Evolutionary conservation across 1,284 basidiomycete species (phyloP), one percentile per base, ranked within the genome.

Genomic region (Cutaneotrichosporon curvatum): DNA sequence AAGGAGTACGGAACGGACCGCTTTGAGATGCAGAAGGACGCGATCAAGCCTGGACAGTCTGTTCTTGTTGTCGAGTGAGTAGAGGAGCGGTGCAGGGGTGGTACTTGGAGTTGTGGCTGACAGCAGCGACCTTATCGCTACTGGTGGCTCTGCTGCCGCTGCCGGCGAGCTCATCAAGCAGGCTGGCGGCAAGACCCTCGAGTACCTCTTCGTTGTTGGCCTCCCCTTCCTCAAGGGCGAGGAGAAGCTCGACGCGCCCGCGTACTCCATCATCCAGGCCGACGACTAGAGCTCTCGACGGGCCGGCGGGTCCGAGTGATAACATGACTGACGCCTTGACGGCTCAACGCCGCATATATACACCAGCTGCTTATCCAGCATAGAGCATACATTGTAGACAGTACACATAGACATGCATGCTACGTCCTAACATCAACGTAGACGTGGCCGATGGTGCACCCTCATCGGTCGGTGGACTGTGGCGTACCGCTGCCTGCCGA

Each of bases 121-220:
- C 36, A 16, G 21, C 45, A 72, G 70, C 71, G 95, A 99, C 71
- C 77, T 99, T 32, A 91, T 99, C 55, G 95, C 95, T 0, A 98
- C 95, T 36, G 91, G 91, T 52, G 95, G 95, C 7, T 96, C 91
- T 15, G 95, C 95, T 4, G 83, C 82, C 56, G 92, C 92, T 2
- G 92, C 95, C 9, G 92, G 91, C 45, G 81, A 95, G 59, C 84
- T 99, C 21, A 82, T 98, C 50, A 75, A 79, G 25, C 81, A 87
- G 72, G 78, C 82, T 56, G 88, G 89, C 32, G 89, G 84, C 47
- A 83, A 82, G 58, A 85, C 85, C 25, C 72, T 95, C 47, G 89
- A 96, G 73, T 96, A 96, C 74, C 73, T 98, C 58, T 98, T 98
- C 75, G 83, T 97, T 67, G 84, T 96, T 56, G 87, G 90, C 35